These are phyloP conservation scores for Extremus antarcticus DNA, from an alignment of 495 filamentous ascomycete species.

Conservation along the genomic window DNA sequence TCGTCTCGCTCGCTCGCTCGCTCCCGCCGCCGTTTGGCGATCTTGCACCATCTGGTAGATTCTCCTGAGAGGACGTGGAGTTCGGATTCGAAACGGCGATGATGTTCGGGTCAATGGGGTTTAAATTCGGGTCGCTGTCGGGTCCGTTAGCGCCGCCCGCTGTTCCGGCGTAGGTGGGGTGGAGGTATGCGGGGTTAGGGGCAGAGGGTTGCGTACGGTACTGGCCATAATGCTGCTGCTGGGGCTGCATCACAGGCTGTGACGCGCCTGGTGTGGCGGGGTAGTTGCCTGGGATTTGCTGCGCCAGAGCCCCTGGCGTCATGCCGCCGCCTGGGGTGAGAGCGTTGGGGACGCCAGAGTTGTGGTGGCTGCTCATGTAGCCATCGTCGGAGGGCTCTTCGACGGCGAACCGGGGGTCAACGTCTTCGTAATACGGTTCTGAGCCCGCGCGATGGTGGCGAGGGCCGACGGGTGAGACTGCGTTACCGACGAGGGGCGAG, in stretches of 20 bases:
- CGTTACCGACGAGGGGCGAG: slow-evolving; percentile 6
- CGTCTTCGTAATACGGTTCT: slow-evolving; percentile 80
- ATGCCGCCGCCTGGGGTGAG: slow-evolving; percentile 12
- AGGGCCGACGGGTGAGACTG: slow-evolving; percentile 9
- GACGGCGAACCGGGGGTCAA: slow-evolving; percentile 74
- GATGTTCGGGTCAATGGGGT: neutral
- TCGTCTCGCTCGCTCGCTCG: neutral
- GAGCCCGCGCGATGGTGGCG: slow-evolving; percentile 37
- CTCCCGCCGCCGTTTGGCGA: neutral
- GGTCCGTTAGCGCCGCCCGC: neutral
- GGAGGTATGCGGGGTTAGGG: slow-evolving; percentile 9
- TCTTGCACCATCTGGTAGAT: slow-evolving; percentile 1
- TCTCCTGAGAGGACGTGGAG: slow-evolving; percentile 18
- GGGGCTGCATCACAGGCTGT: neutral
- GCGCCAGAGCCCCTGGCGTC: neutral
- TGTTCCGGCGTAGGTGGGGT: neutral
- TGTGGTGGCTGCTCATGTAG: slow-evolving; percentile 26
- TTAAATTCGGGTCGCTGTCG: neutral
- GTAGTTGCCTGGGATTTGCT: neutral
- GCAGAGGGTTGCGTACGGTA: slow-evolving; percentile 9
- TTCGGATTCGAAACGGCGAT: slow-evolving; percentile 15
- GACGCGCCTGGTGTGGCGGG: slow-evolving; percentile 18
- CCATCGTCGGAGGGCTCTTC: slow-evolving; percentile 24
- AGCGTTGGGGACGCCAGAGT: slow-evolving; percentile 5
- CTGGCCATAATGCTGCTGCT: neutral